Percentiles rank a stretch among this genome's conserved stretches.
phyloP scores from a whole-genome alignment of 148 eudicot species.

The Fagopyrum esculentum region DNA sequence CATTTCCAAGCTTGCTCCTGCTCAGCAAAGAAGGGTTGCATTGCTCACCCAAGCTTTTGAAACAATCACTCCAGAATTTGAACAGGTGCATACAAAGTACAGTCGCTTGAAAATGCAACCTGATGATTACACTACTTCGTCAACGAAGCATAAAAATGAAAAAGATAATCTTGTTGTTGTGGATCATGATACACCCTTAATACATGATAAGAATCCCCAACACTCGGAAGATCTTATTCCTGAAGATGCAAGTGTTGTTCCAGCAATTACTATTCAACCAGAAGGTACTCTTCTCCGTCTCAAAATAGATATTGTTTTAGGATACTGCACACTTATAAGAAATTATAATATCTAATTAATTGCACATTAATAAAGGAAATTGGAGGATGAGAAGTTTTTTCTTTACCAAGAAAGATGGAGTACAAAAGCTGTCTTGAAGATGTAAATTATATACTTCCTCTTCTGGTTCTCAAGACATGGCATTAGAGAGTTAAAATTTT shows the following conservation, averaged over 20 bases:
- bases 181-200: conserved; percentile 11
- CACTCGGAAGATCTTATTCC: conserved; percentile 2
- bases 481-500: too few species aligned
- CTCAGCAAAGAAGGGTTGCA: conserved; percentile 38
- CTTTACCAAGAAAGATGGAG: too few species aligned
- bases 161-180: conserved; percentile 1
- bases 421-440: too few species aligned
- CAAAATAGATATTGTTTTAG: too few species aligned
- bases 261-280: background rate
- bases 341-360: too few species aligned
- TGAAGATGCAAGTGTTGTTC: conserved; percentile 9
- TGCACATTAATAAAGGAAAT: too few species aligned
- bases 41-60: conserved; percentile 33
- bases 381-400: too few species aligned
- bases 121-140: background rate
- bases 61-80: conserved; percentile 23
- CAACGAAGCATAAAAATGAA: background rate
- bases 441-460: too few species aligned
- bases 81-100: conserved; percentile 12
- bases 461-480: too few species aligned
- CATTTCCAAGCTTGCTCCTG: conserved; percentile 52
- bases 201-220: conserved; percentile 7
- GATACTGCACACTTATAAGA: too few species aligned
- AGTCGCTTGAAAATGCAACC: conserved; percentile 19
- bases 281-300: too few species aligned